Evolutionary conservation across 2,329 filamentous ascomycete genomes (phyloP), one percentile per base, ranked within the genome.

Genomic region (Gaeumannomyces tritici): DNA sequence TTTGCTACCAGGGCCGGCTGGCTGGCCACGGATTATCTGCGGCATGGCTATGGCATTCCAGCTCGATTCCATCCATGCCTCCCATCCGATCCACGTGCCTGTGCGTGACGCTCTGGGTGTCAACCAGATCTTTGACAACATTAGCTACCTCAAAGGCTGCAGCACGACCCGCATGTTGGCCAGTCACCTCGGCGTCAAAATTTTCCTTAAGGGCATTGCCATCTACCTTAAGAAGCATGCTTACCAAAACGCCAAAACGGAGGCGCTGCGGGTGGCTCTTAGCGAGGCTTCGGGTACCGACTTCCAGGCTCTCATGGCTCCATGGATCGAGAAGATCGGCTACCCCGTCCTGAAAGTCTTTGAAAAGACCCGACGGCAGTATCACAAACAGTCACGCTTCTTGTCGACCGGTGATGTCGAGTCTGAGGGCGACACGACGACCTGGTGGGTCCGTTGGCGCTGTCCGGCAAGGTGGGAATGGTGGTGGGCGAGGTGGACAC

Each of bases 1-100:
- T 15, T 99, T 72, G 95, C 95, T 55, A 99, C 95, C 3, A 98
- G 93, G 93, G 93, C 97, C 55, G 95, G 93, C 61, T 99, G 93
- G 93, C 83, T 93, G 65, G 93, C 92, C 12, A 86, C 93, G 63
- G 91, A 98, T 72, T 84, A 96, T 72, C 85, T 98, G 98, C 79
- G 90, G 89, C 70, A 90, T 96, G 79, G 91, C 96, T 82, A 87
- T 86, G 79, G 93, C 93, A 63, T 96, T 97, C 75, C 84, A 87
- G 67, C 85, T 99, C 33, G 95, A 99, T 71, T 88, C 90, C 57
- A 85, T 99, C 67, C 89, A 95, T 58, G 90, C 91, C 55, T 96
- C 92, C 60, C 95, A 99, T 74, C 90, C 95, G 9, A 97, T 99
- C 68, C 93, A 99, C 74, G 95, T 99, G 8, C 90, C 92, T 0